Percentiles rank a stretch among this genome's conserved stretches.
Conservation (phyloP, 2,329 filamentous ascomycete genomes). For the Talaromyces albobiverticillius region DNA sequence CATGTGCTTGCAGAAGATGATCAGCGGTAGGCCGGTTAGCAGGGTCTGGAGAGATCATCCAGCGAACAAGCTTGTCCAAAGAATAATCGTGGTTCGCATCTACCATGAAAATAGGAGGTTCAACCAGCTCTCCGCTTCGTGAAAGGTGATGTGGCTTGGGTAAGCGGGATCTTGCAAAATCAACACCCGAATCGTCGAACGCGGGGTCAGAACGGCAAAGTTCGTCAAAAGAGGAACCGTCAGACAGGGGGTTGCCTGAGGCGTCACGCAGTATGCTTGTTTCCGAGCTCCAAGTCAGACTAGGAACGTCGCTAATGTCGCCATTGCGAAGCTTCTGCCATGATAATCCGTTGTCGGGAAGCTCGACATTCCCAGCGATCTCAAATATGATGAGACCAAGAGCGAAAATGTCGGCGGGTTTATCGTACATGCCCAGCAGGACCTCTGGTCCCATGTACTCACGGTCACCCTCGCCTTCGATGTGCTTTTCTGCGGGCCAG, state of each 20-base stretch:
- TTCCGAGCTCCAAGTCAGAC: constrained; percentile 74
- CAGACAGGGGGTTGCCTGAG: constrained; percentile 63
- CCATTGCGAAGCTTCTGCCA: constrained; percentile 89
- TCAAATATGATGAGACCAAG: constrained; percentile 93
- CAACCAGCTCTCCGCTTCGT: constrained; percentile 56
- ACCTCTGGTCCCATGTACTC: constrained; percentile 96
- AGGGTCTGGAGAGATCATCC: constrained; percentile 81
- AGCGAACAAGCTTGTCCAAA: constrained; percentile 77
- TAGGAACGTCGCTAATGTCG: constrained; percentile 84
- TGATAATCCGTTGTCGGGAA: constrained; percentile 86
- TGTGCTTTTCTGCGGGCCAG: constrained; percentile 71
- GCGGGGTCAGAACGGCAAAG: constrained; percentile 43
- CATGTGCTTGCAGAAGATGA: constrained; percentile 69
- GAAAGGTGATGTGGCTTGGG: constrained; percentile 29
- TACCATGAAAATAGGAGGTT: constrained; percentile 87
- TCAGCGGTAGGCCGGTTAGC: constrained; percentile 68
- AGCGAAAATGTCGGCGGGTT: constrained; percentile 89
- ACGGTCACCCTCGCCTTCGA: constrained; percentile 90
- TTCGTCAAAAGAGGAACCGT: constrained; percentile 42
- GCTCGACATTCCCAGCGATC: constrained; percentile 87
- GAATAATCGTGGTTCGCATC: constrained; percentile 69
- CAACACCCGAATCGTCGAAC: constrained; percentile 43
- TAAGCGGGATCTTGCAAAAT: constrained; percentile 23
- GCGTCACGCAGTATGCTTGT: constrained; percentile 71
- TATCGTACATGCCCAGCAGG: constrained; percentile 79